phyloP scores from a whole-genome alignment of 2,329 filamentous ascomycete species.

The Microcera coccophila region DNA sequence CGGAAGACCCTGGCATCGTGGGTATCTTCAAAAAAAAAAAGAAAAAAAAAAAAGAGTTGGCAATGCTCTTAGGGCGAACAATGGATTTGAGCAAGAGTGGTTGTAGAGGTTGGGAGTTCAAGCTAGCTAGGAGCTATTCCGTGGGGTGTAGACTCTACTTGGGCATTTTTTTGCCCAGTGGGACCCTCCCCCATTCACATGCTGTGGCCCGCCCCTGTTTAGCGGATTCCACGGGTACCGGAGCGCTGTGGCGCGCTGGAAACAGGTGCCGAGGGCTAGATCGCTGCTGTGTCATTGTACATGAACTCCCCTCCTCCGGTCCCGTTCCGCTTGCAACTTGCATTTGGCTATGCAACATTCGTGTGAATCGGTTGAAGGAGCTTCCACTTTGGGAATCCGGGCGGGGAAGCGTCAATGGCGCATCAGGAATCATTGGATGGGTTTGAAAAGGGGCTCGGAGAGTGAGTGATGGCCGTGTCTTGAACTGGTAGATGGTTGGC shows the following conservation, averaged over 20 bases:
- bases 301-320: too few relatives aligned
- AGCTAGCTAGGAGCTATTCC: conserved; percentile 3
- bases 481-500: too few relatives aligned
- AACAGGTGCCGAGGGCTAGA: neutral
- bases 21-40: too few relatives aligned
- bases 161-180: conserved; percentile 27
- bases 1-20: conserved; percentile 62
- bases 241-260: conserved; percentile 3
- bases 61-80: neutral
- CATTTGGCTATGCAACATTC: too few relatives aligned
- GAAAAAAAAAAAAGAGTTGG: conserved; percentile 1
- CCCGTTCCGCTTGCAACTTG: too few relatives aligned
- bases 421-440: too few relatives aligned
- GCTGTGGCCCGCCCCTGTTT: conserved; percentile 5
- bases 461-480: too few relatives aligned
- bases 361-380: too few relatives aligned
- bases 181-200: conserved; percentile 23
- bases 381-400: too few relatives aligned
- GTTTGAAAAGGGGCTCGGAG: too few relatives aligned
- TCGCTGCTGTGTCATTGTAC: conserved; percentile 17
- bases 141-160: conserved; percentile 31
- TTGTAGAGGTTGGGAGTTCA: neutral
- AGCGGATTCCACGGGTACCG: neutral
- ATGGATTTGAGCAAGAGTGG: neutral
- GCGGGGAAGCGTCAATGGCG: too few relatives aligned